Evolutionary conservation across 2,329 filamentous ascomycete species (phyloP), one percentile per base, ranked within the genome.

Genomic region (Colletotrichum abscissum): DNA sequence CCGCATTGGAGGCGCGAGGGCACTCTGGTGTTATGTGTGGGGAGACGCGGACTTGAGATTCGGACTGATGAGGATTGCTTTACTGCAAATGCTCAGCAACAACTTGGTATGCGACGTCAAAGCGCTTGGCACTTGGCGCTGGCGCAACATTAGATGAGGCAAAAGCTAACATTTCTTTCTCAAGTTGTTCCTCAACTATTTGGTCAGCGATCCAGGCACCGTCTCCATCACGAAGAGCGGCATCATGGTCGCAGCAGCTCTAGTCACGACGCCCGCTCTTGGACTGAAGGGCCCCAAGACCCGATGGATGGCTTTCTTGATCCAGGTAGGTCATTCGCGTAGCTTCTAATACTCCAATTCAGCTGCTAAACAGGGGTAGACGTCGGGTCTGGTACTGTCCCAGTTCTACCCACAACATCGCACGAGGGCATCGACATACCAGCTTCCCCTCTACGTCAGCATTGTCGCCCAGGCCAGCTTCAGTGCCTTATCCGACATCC

Each of bases 51-150:
- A 79, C 52, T 75, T 77, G 22, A 73, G 78, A 56, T 81, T 78
- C 58, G 79, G 77, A 5, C 79, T 81, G 67, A 75, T 75, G 67
- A 76, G 76, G 46, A 72, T 81, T 63, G 80, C 80, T 9, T 72
- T 81, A 16, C 75, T 81, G 55, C 81, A 81, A 68, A 78, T 78
- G 26, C 74, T 82, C 28, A 78, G 81, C 63, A 82, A 81, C 72
- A 82, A 81, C 70, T 76, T 76, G 52, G 78, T 79, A 76, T 38
- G 73, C 54, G 4, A 30, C 5, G 3, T 26, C 2, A 14, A 14
- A 33, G 30, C 35, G 19, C 30, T 67, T 28, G 19, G 30, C 16
- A 54, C 46, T 6, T 16, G 46, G 33, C 2, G 4, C 11, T 1
- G 35, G 42, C 19, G 42, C 42, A 49, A 49, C 19, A n/a, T 11